A percentile compares a stretch with the other conserved stretches of the same genome.
Conservation (phyloP, 2,329 filamentous ascomycete genomes). For the Penicillium sp. region DNA sequence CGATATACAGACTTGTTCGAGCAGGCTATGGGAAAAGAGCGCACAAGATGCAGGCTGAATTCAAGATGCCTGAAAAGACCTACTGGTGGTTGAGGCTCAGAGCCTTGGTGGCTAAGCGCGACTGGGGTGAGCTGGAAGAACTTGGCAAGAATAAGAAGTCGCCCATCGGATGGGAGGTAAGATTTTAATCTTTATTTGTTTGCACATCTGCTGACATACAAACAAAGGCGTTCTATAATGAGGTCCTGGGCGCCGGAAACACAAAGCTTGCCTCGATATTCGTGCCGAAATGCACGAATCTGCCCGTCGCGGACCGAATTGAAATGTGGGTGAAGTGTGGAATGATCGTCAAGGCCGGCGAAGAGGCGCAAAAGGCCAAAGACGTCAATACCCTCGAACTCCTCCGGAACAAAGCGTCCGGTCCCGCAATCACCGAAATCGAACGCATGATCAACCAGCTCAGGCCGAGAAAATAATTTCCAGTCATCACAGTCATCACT, state of each 20-base stretch:
- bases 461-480: constrained; percentile 41
- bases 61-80: constrained; percentile 86
- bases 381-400: constrained; percentile 70
- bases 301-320: constrained; percentile 65
- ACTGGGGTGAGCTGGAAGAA: constrained; percentile 91
- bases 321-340: constrained; percentile 97
- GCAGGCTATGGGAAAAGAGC: constrained; percentile 78
- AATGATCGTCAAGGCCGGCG: constrained; percentile 78
- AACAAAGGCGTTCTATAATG: constrained; percentile 85
- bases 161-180: constrained; percentile 92
- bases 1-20: constrained; percentile 79
- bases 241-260: constrained; percentile 82
- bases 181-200: constrained; percentile 28
- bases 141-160: constrained; percentile 69
- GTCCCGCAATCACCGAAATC: constrained; percentile 68
- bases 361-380: constrained; percentile 80
- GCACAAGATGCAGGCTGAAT: constrained; percentile 82
- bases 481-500: constrained; percentile 13
- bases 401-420: constrained; percentile 67
- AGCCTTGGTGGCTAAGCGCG: constrained; percentile 80
- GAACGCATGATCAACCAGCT: constrained; percentile 65
- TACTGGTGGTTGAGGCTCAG: constrained; percentile 82
- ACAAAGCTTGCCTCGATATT: constrained; percentile 77
- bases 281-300: constrained; percentile 75
- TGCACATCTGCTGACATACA: constrained; percentile 27